Base-by-base conservation (phyloP, 2,329 filamentous ascomycete species). In the Fusarium verrucosum region DNA sequence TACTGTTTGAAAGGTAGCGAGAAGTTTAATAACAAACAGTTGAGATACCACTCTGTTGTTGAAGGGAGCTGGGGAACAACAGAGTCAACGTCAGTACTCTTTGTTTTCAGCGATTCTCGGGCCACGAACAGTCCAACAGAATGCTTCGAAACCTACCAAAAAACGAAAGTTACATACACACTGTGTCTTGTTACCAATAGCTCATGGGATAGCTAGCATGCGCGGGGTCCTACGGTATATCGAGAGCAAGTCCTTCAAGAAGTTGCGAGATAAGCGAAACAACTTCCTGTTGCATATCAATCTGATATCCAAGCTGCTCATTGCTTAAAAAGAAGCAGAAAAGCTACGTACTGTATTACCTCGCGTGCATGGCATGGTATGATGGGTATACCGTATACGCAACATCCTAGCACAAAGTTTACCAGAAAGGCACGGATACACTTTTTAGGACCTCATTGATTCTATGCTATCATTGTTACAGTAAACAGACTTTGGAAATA, bases 381-480 rank as follows among this genome's bases (percentile, higher is more conserved):
- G 61, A 53, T 47, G 57, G 57, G n/a, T n/a, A n/a, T n/a, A n/a
- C n/a, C n/a, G n/a, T 35, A 66, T 65, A 50, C 30, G 16, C 42
- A 52, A 23, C 30, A 40, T 52, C 36, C 38, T 25, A 28, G 32
- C 49, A 55, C 38, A 38, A 22, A 42, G 19, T 50, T 37, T 28
- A 30, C 44, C 42, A 44, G 37, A 33, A 32, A 32, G 16, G 30
- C 20, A 49, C 33, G 14, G 33, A 49, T 20, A 41, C 36, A 32
- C 22, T 19, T 46, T 20, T 26, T 20, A 30, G 16, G 30, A 38
- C 32, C 50, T 26, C 20, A 16, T 22, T 13, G 17, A 4, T 30
- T 52, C 19, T 22, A 16, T 38, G 16, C n/a, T 23, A 30, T 19
- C 35, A 13, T 22, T 20, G 25, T 22, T 30, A 26, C 38, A 23